These are phyloP conservation scores for Starmerella vaccinii DNA, from an alignment of 805 yeast genomes.

Conservation along the genomic window DNA sequence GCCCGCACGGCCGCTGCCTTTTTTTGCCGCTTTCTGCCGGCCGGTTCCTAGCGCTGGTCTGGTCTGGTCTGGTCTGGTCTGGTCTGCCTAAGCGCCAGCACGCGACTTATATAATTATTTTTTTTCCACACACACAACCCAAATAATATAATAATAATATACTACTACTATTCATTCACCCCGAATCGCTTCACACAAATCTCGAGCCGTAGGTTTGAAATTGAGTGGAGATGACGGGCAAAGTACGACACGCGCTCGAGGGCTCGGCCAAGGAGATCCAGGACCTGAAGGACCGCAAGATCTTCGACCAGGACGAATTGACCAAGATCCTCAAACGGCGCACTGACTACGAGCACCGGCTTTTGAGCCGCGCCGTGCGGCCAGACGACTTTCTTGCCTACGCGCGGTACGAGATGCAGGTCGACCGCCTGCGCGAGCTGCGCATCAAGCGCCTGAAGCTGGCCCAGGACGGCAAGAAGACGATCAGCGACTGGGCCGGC, in stretches of 20 bases:
- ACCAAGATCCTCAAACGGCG: constrained; percentile 79
- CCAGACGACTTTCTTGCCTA: constrained; percentile 69
- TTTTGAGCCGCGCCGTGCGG: constrained; percentile 71
- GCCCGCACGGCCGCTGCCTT: no score
- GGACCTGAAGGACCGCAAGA: constrained; percentile 68
- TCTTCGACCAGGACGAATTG: constrained; percentile 75
- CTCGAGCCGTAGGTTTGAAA: no score
- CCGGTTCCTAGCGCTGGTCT: no score
- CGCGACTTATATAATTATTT: background rate
- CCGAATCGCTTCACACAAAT: no score
- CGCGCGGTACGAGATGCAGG: constrained; percentile 65
- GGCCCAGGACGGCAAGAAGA: constrained; percentile 24
- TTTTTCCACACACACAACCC: background rate
- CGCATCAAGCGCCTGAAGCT: constrained; percentile 52
- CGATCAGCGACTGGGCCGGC: constrained; percentile 76
- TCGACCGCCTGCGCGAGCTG: constrained; percentile 68
- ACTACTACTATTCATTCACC: no score
- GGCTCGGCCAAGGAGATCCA: constrained; percentile 84
- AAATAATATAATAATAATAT: no score
- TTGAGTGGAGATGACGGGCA: constrained; percentile 42
- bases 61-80: no score
- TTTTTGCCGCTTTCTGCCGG: no score
- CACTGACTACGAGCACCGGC: constrained; percentile 89
- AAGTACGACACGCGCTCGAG: constrained; percentile 47
- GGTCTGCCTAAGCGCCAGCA: background rate